These are phyloP conservation scores for Pleurozium schreberi DNA, from an alignment of 225 moss, liverwort and hornwort species.

Conservation along the genomic window DNA sequence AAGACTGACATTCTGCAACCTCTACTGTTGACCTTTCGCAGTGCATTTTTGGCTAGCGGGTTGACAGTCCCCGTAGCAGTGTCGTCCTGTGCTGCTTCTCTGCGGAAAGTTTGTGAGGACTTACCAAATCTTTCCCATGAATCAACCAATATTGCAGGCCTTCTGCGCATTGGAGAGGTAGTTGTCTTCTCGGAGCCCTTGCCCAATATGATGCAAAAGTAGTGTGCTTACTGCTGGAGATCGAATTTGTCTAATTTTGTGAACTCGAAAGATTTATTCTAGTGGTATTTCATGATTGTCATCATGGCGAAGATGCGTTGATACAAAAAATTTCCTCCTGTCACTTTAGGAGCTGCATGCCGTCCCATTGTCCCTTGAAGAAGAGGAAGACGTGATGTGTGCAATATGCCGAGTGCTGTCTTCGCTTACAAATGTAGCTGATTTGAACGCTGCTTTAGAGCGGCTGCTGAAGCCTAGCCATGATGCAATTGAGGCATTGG, in stretches of 20 bases:
- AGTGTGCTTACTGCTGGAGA: background rate
- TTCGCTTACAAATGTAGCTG: constrained; percentile 49
- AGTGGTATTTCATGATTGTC: background rate
- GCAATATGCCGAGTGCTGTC: constrained; percentile 75
- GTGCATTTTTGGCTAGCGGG: constrained; percentile 81
- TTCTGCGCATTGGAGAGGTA: constrained; percentile 88
- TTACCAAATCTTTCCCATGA: constrained; percentile 66
- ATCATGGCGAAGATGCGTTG: background rate
- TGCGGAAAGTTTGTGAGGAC: constrained; percentile 84
- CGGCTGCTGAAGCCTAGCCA: constrained; percentile 82
- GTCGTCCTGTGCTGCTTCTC: constrained; percentile 75
- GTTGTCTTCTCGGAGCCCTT: background rate
- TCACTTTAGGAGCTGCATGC: constrained; percentile 63
- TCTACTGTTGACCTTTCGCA: constrained; percentile 20
- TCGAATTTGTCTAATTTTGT: background rate
- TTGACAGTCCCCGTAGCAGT: constrained; percentile 73
- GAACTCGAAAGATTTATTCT: background rate
- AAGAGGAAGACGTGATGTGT: constrained; percentile 93
- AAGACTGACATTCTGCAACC: background rate
- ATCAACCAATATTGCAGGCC: constrained; percentile 68
- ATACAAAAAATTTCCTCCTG: background rate
- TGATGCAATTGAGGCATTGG: constrained; percentile 73
- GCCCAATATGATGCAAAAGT: background rate
- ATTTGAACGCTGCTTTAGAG: constrained; percentile 72
- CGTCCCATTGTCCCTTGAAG: constrained; percentile 71